phyloP scores from a whole-genome alignment of 345 rosid genomes.

The Populus pruinosa region DNA sequence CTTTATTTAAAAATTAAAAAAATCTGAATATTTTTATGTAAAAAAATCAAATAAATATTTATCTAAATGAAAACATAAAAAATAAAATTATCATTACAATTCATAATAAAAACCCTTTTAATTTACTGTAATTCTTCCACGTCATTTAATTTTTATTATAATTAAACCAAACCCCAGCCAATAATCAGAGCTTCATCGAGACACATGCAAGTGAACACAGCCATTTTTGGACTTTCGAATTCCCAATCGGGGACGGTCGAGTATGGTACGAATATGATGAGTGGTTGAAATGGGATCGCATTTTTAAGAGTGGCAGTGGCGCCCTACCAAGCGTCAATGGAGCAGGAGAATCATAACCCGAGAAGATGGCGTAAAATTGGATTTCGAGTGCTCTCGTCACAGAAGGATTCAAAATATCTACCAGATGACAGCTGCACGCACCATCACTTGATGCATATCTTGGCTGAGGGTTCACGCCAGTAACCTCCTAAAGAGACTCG shows the following conservation, averaged over 20 bases:
- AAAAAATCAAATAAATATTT: no score
- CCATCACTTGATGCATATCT: constrained; percentile 4
- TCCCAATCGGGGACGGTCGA: not conserved
- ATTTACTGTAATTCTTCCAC: no score
- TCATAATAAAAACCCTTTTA: no score
- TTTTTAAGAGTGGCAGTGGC: not conserved
- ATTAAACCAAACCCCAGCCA: not conserved
- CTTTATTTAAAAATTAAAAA: no score
- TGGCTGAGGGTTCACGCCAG: constrained; percentile 10
- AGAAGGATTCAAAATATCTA: not conserved
- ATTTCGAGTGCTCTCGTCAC: not conserved
- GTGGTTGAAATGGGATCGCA: not conserved
- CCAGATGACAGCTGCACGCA: not conserved
- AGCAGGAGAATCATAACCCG: not conserved
- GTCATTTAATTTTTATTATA: no score
- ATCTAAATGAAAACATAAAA: no score
- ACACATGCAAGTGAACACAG: not conserved
- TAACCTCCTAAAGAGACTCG: not conserved
- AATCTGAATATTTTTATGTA: rapidly evolving
- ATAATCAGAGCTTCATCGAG: not conserved
- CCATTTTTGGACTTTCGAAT: not conserved
- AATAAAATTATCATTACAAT: no score
- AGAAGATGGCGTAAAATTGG: not conserved
- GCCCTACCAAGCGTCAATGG: not conserved
- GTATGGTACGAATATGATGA: not conserved